Percentiles rank a stretch among this genome's conserved stretches.
Evolutionary conservation across 2,329 filamentous ascomycete species (phyloP).

Genomic region (Lecanicillium sp.): DNA sequence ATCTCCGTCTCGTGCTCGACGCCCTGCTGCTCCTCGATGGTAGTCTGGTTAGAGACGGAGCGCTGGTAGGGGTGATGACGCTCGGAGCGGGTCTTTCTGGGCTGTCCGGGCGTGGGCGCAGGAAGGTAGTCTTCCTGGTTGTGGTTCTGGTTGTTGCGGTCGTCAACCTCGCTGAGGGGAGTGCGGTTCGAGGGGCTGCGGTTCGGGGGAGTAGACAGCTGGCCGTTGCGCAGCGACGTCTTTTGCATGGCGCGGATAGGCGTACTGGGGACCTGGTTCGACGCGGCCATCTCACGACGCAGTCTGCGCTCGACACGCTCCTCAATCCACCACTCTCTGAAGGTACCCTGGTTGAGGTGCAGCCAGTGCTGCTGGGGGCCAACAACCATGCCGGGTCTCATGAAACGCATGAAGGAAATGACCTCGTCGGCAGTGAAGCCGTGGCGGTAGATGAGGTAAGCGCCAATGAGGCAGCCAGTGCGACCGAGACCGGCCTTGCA

Average conservation of each 20-base stretch:
- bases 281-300: constrained; percentile 50
- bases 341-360: constrained; percentile 91
- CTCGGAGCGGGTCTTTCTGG: constrained; percentile 77
- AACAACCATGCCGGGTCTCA: constrained; percentile 98
- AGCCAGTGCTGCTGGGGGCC: constrained; percentile 98
- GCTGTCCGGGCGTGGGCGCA: constrained; percentile 91
- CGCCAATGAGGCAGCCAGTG: constrained; percentile 93
- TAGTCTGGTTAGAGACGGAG: constrained; percentile 40
- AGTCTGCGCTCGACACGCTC: constrained; percentile 70
- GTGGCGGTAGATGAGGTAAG: constrained; percentile 94
- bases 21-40: constrained; percentile 45
- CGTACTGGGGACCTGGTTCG: constrained; percentile 48
- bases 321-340: constrained; percentile 98
- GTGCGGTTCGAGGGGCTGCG: constrained; percentile 67
- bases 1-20: constrained; percentile 55
- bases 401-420: constrained; percentile 98
- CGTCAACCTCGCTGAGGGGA: constrained; percentile 89
- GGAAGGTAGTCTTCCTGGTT: constrained; percentile 88
- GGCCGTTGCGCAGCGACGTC: constrained; percentile 53
- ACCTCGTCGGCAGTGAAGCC: constrained; percentile 97
- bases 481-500: constrained; percentile 96
- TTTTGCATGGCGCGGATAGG: constrained; percentile 58
- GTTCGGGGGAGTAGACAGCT: constrained; percentile 80
- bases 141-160: constrained; percentile 62
- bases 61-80: constrained; percentile 68